Evolutionary conservation across 106 monocot species (phyloP).

Genomic region (Platanthera zijinensis): DNA sequence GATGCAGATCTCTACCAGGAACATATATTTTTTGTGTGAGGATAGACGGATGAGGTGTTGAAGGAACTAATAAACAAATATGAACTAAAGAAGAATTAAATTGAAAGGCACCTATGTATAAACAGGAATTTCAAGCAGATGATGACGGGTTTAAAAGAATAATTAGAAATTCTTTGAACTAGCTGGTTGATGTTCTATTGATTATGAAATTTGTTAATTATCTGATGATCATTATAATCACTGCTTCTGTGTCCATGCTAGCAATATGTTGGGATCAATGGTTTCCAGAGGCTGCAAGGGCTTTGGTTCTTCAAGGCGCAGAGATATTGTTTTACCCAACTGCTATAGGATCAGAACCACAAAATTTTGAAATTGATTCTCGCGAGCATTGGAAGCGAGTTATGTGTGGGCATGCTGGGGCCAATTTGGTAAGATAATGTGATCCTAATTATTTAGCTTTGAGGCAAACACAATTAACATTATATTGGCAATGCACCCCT

Average conservation of each 20-base stretch:
- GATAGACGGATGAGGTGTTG: too few relatives aligned
- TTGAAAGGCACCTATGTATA: too few relatives aligned
- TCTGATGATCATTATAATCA: neutral
- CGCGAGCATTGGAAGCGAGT: constrained; percentile 91
- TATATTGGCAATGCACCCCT: too few relatives aligned
- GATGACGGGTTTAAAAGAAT: too few relatives aligned
- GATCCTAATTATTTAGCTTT: neutral
- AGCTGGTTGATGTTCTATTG: too few relatives aligned
- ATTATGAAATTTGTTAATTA: neutral
- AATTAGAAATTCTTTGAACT: too few relatives aligned
- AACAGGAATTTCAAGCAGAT: too few relatives aligned
- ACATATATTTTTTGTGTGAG: too few relatives aligned
- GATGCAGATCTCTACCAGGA: too few relatives aligned
- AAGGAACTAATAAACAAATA: too few relatives aligned
- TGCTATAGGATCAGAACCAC: constrained; percentile 97
- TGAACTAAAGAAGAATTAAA: too few relatives aligned
- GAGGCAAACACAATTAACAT: too few relatives aligned
- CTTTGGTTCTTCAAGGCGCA: constrained; percentile 93
- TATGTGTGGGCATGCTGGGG: constrained; percentile 97
- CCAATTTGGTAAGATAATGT: constrained; percentile 56
- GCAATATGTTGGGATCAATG: constrained; percentile 99
- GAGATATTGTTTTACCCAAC: constrained; percentile 90
- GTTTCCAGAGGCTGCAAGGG: constrained; percentile 92
- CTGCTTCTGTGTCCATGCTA: constrained; percentile 7
- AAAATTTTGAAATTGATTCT: constrained; percentile 72